Evolutionary conservation across 192 early-diverging fungal genomes (phyloP).

Genomic region (Umbelopsis isabellina): DNA sequence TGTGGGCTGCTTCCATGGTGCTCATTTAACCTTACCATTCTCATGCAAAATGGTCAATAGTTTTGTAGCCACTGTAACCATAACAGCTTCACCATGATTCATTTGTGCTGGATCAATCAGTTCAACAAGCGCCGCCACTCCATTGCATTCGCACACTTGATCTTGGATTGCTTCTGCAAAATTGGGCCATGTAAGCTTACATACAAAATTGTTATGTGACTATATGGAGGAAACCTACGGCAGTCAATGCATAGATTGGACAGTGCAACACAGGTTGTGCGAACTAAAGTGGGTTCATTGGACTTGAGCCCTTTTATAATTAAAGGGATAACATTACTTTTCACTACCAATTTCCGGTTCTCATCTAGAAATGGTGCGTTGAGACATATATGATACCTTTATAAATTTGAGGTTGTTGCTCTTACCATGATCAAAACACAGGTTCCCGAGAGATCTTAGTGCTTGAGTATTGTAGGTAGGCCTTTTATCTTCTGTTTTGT

Average conservation of each 20-base stretch:
- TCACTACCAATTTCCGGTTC: constrained; percentile 47
- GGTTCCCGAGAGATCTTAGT: constrained; percentile 53
- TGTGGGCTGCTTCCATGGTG: neutral
- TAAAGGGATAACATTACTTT: constrained; percentile 36
- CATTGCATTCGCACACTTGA: constrained; percentile 32
- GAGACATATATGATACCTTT: neutral
- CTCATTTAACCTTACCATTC: constrained; percentile 13
- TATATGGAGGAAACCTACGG: constrained; percentile 33
- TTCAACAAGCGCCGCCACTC: constrained; percentile 5
- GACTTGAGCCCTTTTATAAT: constrained; percentile 35
- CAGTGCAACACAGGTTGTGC: constrained; percentile 51
- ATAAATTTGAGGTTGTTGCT: neutral
- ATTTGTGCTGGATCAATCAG: constrained; percentile 31
- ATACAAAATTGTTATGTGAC: neutral
- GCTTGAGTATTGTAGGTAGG: constrained; percentile 41
- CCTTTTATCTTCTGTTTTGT: constrained; percentile 24
- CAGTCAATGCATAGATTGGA: constrained; percentile 55
- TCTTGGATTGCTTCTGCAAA: constrained; percentile 48
- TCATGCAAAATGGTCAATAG: constrained; percentile 23
- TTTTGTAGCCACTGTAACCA: constrained; percentile 27
- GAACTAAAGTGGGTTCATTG: constrained; percentile 38
- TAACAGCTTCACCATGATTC: constrained; percentile 24
- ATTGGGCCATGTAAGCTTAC: neutral
- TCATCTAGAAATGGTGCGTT: constrained; percentile 38
- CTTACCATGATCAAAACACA: constrained; percentile 60